Evolutionary conservation across 179 eudicot genomes (phyloP), one percentile per base, ranked within the genome.

Genomic region (Corrigiola litoralis): DNA sequence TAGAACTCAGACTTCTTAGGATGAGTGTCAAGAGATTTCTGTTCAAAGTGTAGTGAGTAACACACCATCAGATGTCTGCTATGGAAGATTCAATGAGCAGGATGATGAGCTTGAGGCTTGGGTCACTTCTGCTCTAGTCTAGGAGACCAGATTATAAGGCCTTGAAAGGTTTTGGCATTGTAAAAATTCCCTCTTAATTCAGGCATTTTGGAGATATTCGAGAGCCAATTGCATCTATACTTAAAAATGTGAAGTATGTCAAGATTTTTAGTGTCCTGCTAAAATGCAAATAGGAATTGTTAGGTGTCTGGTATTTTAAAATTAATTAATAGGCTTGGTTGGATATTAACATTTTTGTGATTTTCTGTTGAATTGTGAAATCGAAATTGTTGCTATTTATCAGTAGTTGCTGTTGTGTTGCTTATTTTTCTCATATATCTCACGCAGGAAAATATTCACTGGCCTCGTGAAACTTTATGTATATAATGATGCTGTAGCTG

Each of bases 401-500:
- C 10, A 4, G 50, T 31, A 29, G 37, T 25, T 25, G 47, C 27
- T 16, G 58, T 53, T 58, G 34, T 29, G 31, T 6, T 49, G 27
- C 53, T 34, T 57, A 56, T 67, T 6, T 6, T 52, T 59, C 47
- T 45, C 61, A 57, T 70, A 8, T 38, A 27, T 13, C 21, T 31
- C 46, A 0, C 65, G 69, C 87, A 91, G 96, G 83, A 76, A 75
- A 65, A 75, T 80, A 55, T 88, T 91, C 68, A 85, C 83, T 28
- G 73, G 77, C 64, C 72, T 60, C 70, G 88, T 86, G 40, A 77
- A 83, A 79, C 58, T 86, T 23, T 82, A 71, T 77, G 94, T 86
- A 53, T 77, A 83, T 63, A 91, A 91, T 83, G 97, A 91, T 75
- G 96, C 96, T 41, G 86, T 88, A 61, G 96, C 92, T 64, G 97